Base-by-base conservation (phyloP, 352 stramenopile genomes). In the Phytopythium helicoides region DNA sequence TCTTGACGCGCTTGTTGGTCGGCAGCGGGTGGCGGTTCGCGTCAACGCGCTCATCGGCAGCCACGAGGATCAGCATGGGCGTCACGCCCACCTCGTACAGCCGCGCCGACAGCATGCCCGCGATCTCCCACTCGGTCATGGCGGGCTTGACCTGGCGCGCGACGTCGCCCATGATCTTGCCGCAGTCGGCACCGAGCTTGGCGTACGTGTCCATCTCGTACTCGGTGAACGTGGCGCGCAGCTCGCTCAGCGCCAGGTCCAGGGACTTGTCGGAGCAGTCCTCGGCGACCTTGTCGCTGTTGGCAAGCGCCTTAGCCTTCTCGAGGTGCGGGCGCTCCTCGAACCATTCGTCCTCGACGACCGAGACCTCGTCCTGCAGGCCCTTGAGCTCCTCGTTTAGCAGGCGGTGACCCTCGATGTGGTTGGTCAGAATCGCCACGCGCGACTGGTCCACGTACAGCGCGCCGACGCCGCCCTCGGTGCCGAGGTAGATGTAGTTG, bases 391-490 rank as follows among this genome's bases (percentile, higher is more conserved):
- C 80, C 52, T 90, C 74, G 45, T 86, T 64, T 19, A 87, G 58
- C 28, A 90, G 53, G 6, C 72, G 77, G 56, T 90, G 74, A 22
- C 76, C 80, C 66, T 90, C 80, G 23, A 90, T 88, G 51, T 84
- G 68, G 52, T 86, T 90, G 9, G 76, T 88, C 49, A 90, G 49
- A 40, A 90, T 47, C 26, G 74, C 62, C 16, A 86, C 74, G 1
- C 59, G 68, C 41, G 47, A 62, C 3, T 56, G 61, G 36, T 91
- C 76, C 14, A 91, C 61, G 47, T 85, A 88, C 41, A 91, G 71
- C 10, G 70, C 76, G 2, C 73, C 74, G 6, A 78, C 74, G 21
- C 80, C 80, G 11, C 58, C 65, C 59, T 85, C 76, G 9, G 60
- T 76, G 23, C 72, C 73, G 62, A 79, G 81, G 68, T 81, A 79